Evolutionary conservation across 768 basidiomycete genomes (phyloP).

Genomic region (Auriscalpium microsporum): DNA sequence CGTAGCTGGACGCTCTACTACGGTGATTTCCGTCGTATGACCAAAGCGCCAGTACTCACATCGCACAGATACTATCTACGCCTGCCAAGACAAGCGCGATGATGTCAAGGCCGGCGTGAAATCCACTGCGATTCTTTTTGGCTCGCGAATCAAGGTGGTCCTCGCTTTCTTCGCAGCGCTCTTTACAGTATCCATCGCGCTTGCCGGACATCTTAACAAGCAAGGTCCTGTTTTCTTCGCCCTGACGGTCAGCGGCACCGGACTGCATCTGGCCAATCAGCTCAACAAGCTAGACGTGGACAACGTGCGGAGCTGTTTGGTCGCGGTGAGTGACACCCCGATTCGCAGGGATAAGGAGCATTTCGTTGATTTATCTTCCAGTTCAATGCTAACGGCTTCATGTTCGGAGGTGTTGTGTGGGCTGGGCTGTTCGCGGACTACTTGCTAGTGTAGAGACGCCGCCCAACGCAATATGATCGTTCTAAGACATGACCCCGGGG

Average conservation of each 20-base stretch:
- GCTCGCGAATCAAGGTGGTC: conserved; percentile 46
- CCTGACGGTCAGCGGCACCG: conserved; percentile 39
- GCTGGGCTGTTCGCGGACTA: conserved; percentile 3
- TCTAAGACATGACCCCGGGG: too few relatives aligned
- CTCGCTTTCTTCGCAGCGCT: conserved; percentile 41
- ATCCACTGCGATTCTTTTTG: conserved; percentile 70
- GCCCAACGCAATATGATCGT: too few relatives aligned
- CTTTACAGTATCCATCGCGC: conserved; percentile 44
- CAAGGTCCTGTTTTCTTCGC: conserved; percentile 42
- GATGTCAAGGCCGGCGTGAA: conserved; percentile 66
- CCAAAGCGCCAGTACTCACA: too few relatives aligned
- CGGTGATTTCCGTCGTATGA: conserved; percentile 33
- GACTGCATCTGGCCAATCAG: conserved; percentile 39
- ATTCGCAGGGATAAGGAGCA: background rate
- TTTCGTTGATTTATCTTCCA: background rate
- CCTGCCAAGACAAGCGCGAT: conserved; percentile 70
- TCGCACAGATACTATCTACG: conserved; percentile 62
- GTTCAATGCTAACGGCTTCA: conserved; percentile 6
- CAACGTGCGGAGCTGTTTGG: conserved; percentile 33
- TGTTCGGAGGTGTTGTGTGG: conserved; percentile 2
- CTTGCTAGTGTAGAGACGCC: too few relatives aligned
- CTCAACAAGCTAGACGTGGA: conserved; percentile 36
- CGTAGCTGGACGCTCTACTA: too few relatives aligned
- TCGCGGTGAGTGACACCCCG: conserved; percentile 29
- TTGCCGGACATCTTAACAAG: conserved; percentile 43